Evolutionary conservation across 495 filamentous ascomycete genomes (phyloP), one percentile per base, ranked within the genome.

Genomic region (Aspergillus ostianus): DNA sequence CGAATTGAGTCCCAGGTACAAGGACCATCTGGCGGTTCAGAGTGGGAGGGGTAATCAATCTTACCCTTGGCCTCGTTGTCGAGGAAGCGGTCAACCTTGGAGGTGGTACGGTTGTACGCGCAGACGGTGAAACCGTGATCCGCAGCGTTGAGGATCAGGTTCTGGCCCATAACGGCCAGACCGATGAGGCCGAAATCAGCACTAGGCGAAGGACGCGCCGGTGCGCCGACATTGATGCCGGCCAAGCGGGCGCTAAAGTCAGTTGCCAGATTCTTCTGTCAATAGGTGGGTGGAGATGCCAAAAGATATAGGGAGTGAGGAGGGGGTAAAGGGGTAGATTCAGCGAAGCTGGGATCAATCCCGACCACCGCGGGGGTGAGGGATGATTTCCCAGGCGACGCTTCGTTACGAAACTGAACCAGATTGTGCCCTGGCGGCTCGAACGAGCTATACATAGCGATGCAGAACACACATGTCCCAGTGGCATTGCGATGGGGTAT

Each of bases 161-260:
- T 98, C 86, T 97, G 85, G 66, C 88, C 88, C 94, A 98, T 98
- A 71, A 98, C 93, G 78, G 95, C 94, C 84, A 98, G 85, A 88
- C 94, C 94, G 79, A 98, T 98, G 73, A 98, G 92, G 85, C 94
- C 94, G 81, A 98, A 92, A 88, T 98, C 84, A 79, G 81, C 84
- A 83, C 84, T 86, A 63, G 77, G 77, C 68, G 62, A 66, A 70
- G 70, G 68, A 64, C 71, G 80, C 84, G 77, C 83, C 73, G 82
- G 75, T 71, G 82, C 81, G 73, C 88, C 87, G 81, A 91, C 82
- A 83, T 87, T 83, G 75, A 93, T 90, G 82, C 84, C 87, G 79
- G 90, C 88, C 70, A 94, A 85, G 80, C 91, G 90, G 77, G 90
- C 89, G 81, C 90, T 93, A 81, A 60, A 80, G 81, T 86, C 77